These are phyloP conservation scores for Hypocreales sp. DNA, from an alignment of 2,329 filamentous ascomycete genomes.

Conservation along the genomic window DNA sequence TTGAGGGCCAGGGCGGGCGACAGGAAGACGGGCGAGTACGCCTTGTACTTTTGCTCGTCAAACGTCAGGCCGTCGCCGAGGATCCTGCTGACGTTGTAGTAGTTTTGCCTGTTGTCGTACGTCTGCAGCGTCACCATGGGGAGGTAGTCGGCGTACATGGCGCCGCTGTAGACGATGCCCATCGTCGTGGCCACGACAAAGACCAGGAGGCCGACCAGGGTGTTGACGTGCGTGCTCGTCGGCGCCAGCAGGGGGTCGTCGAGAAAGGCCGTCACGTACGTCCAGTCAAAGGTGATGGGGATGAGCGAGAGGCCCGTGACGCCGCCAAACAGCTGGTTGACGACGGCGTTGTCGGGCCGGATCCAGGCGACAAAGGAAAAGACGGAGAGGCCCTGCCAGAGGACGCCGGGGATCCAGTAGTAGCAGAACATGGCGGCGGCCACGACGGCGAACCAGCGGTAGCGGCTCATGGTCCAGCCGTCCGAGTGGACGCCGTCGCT, in stretches of 20 bases:
- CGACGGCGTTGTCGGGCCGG: constrained; percentile 31
- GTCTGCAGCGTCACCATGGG: constrained; percentile 36
- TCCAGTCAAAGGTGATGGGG: constrained; percentile 36
- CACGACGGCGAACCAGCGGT: constrained; percentile 29
- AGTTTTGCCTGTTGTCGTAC: constrained; percentile 37
- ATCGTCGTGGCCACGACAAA: constrained; percentile 28
- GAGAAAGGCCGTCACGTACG: constrained; percentile 23
- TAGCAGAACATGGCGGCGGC: constrained; percentile 26
- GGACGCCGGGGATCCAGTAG: constrained; percentile 37
- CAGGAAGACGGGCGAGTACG: constrained; percentile 38
- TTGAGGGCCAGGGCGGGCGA: constrained; percentile 27
- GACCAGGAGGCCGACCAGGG: constrained; percentile 25
- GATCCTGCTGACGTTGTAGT: constrained; percentile 35
- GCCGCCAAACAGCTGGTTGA: constrained; percentile 41
- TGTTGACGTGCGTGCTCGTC: constrained; percentile 28
- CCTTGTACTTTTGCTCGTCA: constrained; percentile 30
- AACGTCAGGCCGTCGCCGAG: constrained; percentile 30
- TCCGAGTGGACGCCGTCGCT: constrained; percentile 22
- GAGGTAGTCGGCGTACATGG: constrained; percentile 33
- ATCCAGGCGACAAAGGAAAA: constrained; percentile 43
- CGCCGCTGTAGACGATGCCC: constrained; percentile 28
- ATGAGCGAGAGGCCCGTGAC: constrained; percentile 35
- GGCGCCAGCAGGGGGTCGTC: constrained; percentile 23
- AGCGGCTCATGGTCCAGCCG: constrained; percentile 28
- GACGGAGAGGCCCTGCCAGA: constrained; percentile 32